Percentiles rank a stretch among this genome's conserved stretches.
These are phyloP conservation scores for Albizia julibrissin DNA, from an alignment of 306 rosid genomes.

Conservation along the genomic window DNA sequence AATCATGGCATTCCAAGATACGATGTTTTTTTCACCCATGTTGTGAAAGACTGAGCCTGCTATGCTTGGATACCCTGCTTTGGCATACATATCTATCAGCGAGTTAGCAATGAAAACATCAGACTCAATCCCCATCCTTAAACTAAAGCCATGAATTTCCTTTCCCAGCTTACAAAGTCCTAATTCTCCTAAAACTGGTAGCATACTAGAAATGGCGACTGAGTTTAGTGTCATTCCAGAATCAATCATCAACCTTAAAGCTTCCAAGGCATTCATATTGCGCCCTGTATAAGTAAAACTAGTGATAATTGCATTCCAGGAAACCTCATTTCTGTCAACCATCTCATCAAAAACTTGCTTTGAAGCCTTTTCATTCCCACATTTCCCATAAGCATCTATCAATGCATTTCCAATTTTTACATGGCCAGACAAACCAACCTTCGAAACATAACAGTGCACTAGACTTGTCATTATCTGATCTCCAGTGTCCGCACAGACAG, in stretches of 20 bases:
- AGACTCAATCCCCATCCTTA: conserved; percentile 55
- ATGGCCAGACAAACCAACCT: conserved; percentile 66
- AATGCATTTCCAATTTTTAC: conserved; percentile 65
- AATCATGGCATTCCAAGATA: conserved; percentile 92
- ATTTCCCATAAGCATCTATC: conserved; percentile 84
- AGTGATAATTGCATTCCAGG: conserved; percentile 81
- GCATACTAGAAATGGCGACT: conserved; percentile 67
- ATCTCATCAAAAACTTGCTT: conserved; percentile 71
- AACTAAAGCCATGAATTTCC: conserved; percentile 75
- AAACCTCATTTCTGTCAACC: conserved; percentile 67
- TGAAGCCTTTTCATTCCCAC: conserved; percentile 61
- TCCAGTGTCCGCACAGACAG: conserved; percentile 60
- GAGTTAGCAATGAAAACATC: conserved; percentile 75
- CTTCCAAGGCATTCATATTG: conserved; percentile 49
- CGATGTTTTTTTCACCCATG: conserved; percentile 61
- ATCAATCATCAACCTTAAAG: conserved; percentile 63
- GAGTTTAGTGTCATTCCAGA: conserved; percentile 63
- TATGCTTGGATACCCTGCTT: conserved; percentile 54
- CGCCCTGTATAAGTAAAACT: conserved; percentile 62
- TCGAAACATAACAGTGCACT: conserved; percentile 69
- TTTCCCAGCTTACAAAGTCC: conserved; percentile 54
- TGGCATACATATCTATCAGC: conserved; percentile 80
- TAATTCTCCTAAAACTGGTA: conserved; percentile 73
- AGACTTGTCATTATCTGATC: conserved; percentile 51
- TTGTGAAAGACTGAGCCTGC: conserved; percentile 63